Base-by-base conservation (phyloP, 106 monocot species). In the Dendrobium officinale region DNA sequence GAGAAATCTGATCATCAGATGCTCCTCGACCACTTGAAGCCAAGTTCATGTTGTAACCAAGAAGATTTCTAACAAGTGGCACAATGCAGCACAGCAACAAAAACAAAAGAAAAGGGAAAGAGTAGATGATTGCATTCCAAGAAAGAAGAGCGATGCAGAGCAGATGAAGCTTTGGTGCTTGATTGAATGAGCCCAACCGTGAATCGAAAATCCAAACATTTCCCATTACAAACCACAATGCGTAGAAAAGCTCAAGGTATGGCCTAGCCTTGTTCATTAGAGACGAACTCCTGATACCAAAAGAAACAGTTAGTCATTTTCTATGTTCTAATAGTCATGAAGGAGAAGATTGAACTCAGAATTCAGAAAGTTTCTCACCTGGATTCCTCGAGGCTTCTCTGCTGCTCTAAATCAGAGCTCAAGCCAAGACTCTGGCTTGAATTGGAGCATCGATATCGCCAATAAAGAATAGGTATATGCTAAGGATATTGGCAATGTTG, bases 141-240 rank as follows among this genome's bases (percentile, higher is more conserved):
- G 89, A 81, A 26, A 99, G 86, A 16, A 99, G 81, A 5, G 74
- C n/a, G 42, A 93, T 26, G 89, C 94, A 87, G 17, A 99, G 94
- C 7, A 58, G 26, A 26, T 91, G 88, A 49, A 95, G 85, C 77
- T 61, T 91, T 7, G 92, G 94, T 2, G 92, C 85, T 7, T 58
- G 5, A 47, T 64, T 29, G 75, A 86, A 94, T 10, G 90, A 84
- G 42, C 84, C 81, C 22, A 80, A 59, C 15, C 91, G 79, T 3
- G 92, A 49, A 76, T 98, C 94, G 49, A 92, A 92, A 40, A 98
- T 82, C 94, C 95, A 95, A 11, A 98, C 88, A 47, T 95, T 98
- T 27, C 98, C 98, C 91, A 95, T 90, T 80, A 98, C 95, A 73
- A 98, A 98, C 98, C 94, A 98, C 61, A 92, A 83, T 44, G 92